Evolutionary conservation across 306 rosid species (phyloP).

Genomic region (Prunus persica): DNA sequence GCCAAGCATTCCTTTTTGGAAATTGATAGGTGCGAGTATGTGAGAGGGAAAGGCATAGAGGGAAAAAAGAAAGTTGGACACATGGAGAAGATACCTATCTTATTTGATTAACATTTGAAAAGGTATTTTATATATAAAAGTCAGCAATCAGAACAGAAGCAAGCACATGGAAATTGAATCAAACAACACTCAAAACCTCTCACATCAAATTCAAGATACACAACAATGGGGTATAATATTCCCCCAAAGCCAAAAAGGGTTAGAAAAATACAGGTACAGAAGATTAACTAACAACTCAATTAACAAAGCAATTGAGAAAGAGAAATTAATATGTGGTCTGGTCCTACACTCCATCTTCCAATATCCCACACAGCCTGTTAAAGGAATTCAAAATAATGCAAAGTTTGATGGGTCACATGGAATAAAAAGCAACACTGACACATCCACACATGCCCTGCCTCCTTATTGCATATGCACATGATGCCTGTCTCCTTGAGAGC

Average conservation of each 20-base stretch:
- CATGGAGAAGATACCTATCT: slow-evolving; percentile 46
- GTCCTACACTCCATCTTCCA: slow-evolving; percentile 48
- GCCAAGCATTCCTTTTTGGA: background rate
- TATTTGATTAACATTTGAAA: slow-evolving; percentile 23
- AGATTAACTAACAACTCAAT: slow-evolving; percentile 29
- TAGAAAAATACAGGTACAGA: slow-evolving; percentile 24
- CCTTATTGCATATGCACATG: slow-evolving; percentile 71
- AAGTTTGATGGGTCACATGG: slow-evolving; percentile 74
- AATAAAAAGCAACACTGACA: slow-evolving; percentile 72
- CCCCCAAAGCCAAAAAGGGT: slow-evolving; percentile 33
- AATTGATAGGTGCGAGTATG: background rate
- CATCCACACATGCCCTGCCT: slow-evolving; percentile 72
- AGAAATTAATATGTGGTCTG: slow-evolving; percentile 23
- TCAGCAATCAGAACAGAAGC: slow-evolving; percentile 10
- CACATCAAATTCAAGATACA: slow-evolving; percentile 45
- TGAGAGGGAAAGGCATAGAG: background rate
- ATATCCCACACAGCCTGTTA: slow-evolving; percentile 69
- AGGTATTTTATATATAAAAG: background rate
- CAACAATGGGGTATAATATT: slow-evolving; percentile 27
- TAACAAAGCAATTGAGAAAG: slow-evolving; percentile 29
- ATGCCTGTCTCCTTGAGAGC: slow-evolving; percentile 51
- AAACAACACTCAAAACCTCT: slow-evolving; percentile 42
- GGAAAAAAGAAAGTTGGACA: slow-evolving; percentile 24
- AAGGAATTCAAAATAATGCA: slow-evolving; percentile 57
- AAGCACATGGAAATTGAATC: slow-evolving; percentile 44